These are phyloP conservation scores for Xylaria sp. DNA, from an alignment of 2,329 filamentous ascomycete genomes.

Conservation along the genomic window DNA sequence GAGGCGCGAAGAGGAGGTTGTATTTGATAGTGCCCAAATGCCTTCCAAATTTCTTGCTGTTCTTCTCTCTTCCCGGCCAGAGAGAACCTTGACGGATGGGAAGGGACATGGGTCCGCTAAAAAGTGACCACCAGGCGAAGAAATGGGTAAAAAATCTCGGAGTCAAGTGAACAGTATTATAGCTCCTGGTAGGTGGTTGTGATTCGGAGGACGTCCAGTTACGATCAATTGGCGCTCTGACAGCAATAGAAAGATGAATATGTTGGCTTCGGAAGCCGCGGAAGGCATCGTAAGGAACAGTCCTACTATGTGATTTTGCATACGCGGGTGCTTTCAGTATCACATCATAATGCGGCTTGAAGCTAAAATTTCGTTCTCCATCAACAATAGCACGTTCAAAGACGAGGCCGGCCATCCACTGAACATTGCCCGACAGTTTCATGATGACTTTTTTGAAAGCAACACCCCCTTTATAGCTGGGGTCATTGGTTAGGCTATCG, in stretches of 20 bases:
- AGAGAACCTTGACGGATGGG: slow-evolving; percentile 91
- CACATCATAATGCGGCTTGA: slow-evolving; percentile 92
- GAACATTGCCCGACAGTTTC: slow-evolving; percentile 96
- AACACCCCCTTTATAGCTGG: slow-evolving; percentile 76
- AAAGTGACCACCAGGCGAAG: slow-evolving; percentile 97
- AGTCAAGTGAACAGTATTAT: slow-evolving; percentile 94
- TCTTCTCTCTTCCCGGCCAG: slow-evolving; percentile 93
- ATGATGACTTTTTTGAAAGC: slow-evolving; percentile 98
- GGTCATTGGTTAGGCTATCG: slow-evolving; percentile 69
- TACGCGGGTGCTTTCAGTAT: slow-evolving; percentile 83
- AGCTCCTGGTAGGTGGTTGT: slow-evolving; percentile 80
- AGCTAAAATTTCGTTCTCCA: slow-evolving; percentile 82
- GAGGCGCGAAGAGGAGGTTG: slow-evolving; percentile 87
- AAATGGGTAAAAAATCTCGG: slow-evolving; percentile 98
- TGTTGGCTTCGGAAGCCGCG: slow-evolving; percentile 95
- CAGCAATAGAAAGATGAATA: slow-evolving; percentile 93
- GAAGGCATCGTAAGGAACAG: slow-evolving; percentile 85
- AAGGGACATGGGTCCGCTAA: slow-evolving; percentile 92
- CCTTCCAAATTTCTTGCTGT: slow-evolving; percentile 97
- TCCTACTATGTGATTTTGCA: slow-evolving; percentile 67
- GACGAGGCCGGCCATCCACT: slow-evolving; percentile 89
- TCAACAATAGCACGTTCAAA: slow-evolving; percentile 86
- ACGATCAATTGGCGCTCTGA: slow-evolving; percentile 85
- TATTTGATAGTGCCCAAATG: slow-evolving; percentile 99
- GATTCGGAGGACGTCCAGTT: slow-evolving; percentile 83